A percentile compares a stretch with the other conserved stretches of the same genome.
phyloP scores from a whole-genome alignment of 192 early-diverging fungal species.

The Diversispora eburnea region DNA sequence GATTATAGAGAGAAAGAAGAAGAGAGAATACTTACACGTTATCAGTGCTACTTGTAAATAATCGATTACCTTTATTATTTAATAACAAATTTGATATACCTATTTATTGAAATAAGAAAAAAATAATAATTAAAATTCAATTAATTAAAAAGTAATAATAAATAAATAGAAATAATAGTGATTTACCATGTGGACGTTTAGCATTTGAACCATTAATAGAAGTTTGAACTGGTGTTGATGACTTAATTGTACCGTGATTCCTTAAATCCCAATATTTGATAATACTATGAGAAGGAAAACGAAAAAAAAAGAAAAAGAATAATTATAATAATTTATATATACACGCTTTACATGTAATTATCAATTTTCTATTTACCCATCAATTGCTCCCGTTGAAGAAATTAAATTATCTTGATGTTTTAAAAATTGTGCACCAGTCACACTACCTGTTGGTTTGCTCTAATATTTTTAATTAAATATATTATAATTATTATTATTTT shows the following conservation, averaged over 20 bases:
- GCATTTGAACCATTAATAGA: slow-evolving; percentile 29
- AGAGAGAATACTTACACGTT: slow-evolving; percentile 35
- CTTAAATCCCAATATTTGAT: slow-evolving; percentile 81
- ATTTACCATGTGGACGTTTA: slow-evolving; percentile 29
- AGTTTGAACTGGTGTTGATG: slow-evolving; percentile 39
- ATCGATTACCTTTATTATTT: slow-evolving; percentile 52
- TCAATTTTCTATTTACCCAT: slow-evolving; percentile 47
- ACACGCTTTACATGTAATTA: not conserved
- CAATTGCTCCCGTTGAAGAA: slow-evolving; percentile 55
- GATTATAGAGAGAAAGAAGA: not conserved
- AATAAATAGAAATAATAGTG: not conserved
- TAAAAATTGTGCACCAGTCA: slow-evolving; percentile 51
- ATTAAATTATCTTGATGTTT: slow-evolving; percentile 38
- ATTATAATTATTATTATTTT: not conserved
- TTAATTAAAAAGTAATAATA: slow-evolving; percentile 7
- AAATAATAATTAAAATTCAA: not conserved
- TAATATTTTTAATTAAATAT: not conserved
- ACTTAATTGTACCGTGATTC: slow-evolving; percentile 31
- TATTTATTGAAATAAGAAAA: slow-evolving; percentile 20
- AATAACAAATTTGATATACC: slow-evolving; percentile 62
- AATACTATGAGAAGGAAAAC: slow-evolving; percentile 37
- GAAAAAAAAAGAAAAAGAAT: not conserved
- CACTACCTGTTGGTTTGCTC: slow-evolving; percentile 36
- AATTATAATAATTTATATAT: not conserved
- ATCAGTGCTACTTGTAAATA: slow-evolving; percentile 71